These are phyloP conservation scores for Lablab purpureus DNA, from an alignment of 306 rosid species.

Conservation along the genomic window DNA sequence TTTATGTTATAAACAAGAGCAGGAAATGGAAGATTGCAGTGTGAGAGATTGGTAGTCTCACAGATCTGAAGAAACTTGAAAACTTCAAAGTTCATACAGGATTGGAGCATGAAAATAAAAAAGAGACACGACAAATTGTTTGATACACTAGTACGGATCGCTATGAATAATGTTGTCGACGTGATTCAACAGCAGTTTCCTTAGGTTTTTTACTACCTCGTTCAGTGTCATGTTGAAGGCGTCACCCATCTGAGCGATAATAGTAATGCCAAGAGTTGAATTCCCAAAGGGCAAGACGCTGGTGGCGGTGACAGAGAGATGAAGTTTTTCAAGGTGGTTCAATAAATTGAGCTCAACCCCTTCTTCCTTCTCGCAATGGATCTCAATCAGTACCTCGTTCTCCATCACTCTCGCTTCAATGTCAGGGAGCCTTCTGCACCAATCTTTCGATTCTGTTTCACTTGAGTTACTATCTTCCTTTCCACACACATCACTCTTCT, in stretches of 20 bases:
- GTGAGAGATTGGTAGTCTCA: no score
- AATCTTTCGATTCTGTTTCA: constrained; percentile 21
- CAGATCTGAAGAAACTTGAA: no score
- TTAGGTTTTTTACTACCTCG: constrained; percentile 5
- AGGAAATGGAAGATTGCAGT: no score
- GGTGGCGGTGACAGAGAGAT: constrained; percentile 41
- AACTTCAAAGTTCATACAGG: not conserved
- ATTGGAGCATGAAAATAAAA: not conserved
- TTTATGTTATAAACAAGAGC: no score
- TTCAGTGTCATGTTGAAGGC: constrained; percentile 12
- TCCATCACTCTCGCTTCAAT: constrained; percentile 42
- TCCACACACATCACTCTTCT: constrained; percentile 24
- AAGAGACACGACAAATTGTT: not conserved
- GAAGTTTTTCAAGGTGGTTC: constrained; percentile 38
- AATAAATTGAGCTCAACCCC: constrained; percentile 41
- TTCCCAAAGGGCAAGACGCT: constrained; percentile 50
- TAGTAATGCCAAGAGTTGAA: constrained; percentile 51
- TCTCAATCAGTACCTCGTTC: constrained; percentile 46
- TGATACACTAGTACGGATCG: constrained; percentile 25
- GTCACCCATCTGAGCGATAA: constrained; percentile 45
- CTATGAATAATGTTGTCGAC: not conserved
- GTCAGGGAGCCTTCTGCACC: constrained; percentile 18
- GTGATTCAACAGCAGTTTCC: not conserved
- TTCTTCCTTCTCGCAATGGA: constrained; percentile 44
- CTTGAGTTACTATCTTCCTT: not conserved